Base-by-base conservation (phyloP, 495 filamentous ascomycete genomes). In the Ramalina intermedia region DNA sequence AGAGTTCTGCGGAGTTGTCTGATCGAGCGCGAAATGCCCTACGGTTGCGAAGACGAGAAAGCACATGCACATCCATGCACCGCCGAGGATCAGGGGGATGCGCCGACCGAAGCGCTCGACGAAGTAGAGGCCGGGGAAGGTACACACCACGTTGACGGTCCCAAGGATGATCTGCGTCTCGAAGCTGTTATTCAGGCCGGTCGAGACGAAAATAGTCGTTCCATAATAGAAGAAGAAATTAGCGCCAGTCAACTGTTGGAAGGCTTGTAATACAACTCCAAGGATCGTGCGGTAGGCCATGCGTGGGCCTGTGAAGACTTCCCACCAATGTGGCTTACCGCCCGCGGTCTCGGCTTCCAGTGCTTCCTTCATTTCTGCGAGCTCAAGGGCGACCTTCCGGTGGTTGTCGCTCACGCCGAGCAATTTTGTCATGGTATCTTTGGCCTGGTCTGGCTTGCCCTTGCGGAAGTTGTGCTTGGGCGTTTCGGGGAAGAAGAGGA, bases 191-290 rank as follows among this genome's bases (percentile, higher is more conserved):
- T 62, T 67, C 36, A 88, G 66, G 59, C 81, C 84, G 2, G 81
- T 78, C 33, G 80, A 74, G 21, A 66, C 55, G 67, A 89, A 89
- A 65, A 84, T 79, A 45, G 68, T 75, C 53, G 82, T 84, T 41
- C 83, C 82, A 61, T 84, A 88, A 66, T 87, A 87, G 69, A 88
- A 87, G 65, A 85, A 81, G 68, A 83, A 88, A 63, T 87, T 87
- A 50, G 79, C 82, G 2, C 72, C 73, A 0, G 72, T 76, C 4
- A 76, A 56, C 50, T 85, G 84, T 56, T 87, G 82, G 27, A 83
- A 71, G 9, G 78, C 76, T 63, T 88, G 84, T 6, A 91, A 69
- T 27, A 70, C 64, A 33, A 87, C 74, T 26, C 83, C 85, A 1
- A 89, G 69, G 17, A 77, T 21, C 1, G 78, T 81, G 48, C 85